Base-by-base conservation (phyloP, 352 stramenopile genomes). In the Phytophthora quininea region DNA sequence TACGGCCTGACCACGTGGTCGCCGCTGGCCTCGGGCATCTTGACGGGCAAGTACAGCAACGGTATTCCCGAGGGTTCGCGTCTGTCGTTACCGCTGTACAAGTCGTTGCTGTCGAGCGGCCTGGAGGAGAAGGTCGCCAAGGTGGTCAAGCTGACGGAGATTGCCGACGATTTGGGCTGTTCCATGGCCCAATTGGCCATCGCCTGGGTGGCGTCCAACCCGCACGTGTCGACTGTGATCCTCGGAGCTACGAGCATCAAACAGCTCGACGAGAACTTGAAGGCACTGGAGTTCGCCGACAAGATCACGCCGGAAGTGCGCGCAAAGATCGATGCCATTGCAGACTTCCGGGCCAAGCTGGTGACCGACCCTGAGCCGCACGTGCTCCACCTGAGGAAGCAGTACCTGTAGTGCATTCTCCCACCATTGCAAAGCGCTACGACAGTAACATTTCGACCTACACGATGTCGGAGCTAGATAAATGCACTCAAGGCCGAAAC, bases 31-130 rank as follows among this genome's bases (percentile, higher is more conserved):
- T 88, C 74, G 10, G 88, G 88, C 30, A 59, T 95, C 10, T 62
- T 96, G 3, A 92, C 88, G 33, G 85, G 85, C 47, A 95, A 95
- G 62, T 95, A 95, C 85, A 90, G 76, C 64, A 83, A 83, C n/a
- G 82, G 80, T 2, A 89, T 92, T 31, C 87, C 87, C 4, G 85
- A 87, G 6, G 86, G 79, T 37, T 96, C 76, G 14, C 84, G 76
- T 69, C 52, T 88, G 40, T 86, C 79, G 31, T 74, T 88, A 35
- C 64, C 77, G 3, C 51, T 67, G 54, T 89, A 83, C 71, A 88
- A 86, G 68, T 58, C 63, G 11, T 66, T 84, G 69, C 54, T 89
- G 38, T 73, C 80, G 63, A 69, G 88, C 61, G 83, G 64, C 2
- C 45, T 88, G 3, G 66, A 87, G 32, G 76, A 84, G 46, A 80